Conservation (phyloP, 2,329 filamentous ascomycete species). For the Fusarium anguioides region DNA sequence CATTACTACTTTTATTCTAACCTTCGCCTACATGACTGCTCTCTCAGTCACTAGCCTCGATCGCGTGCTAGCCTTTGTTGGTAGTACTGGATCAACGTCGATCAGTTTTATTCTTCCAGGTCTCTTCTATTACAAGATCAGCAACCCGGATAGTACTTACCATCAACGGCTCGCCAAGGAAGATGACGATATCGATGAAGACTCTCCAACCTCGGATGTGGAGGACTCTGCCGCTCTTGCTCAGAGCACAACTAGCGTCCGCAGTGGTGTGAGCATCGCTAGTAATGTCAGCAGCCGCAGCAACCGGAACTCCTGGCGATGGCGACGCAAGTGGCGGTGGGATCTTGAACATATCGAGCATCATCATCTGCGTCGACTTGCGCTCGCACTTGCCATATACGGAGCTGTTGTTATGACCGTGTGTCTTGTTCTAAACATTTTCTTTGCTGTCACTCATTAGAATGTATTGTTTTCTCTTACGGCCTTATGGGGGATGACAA, state of each 20-base stretch:
- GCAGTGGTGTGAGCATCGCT: conserved; percentile 54
- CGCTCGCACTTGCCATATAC: conserved; percentile 82
- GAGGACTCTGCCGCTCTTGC: conserved; percentile 59
- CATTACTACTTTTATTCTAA: conserved; percentile 86
- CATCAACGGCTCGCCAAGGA: conserved; percentile 91
- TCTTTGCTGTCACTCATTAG: conserved; percentile 73
- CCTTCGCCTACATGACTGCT: conserved; percentile 86
- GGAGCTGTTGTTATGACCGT: conserved; percentile 89
- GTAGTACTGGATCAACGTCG: conserved; percentile 91
- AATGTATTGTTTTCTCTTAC: conserved; percentile 24
- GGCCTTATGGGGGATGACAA: conserved; percentile 31
- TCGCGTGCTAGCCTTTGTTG: conserved; percentile 93
- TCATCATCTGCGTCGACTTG: conserved; percentile 74
- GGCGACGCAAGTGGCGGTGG: conserved; percentile 69
- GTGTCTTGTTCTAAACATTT: conserved; percentile 86
- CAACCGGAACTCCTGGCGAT: conserved; percentile 55
- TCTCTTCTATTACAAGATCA: conserved; percentile 98
- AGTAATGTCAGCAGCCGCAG: conserved; percentile 46
- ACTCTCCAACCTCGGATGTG: conserved; percentile 63
- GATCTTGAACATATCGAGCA: conserved; percentile 72
- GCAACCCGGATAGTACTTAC: conserved; percentile 84
- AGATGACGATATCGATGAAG: conserved; percentile 81
- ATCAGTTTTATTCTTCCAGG: conserved; percentile 98
- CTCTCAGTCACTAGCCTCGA: conserved; percentile 92
- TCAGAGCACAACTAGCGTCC: conserved; percentile 59